Conservation (phyloP, 768 basidiomycete species). For the Phaffia australis region DNA sequence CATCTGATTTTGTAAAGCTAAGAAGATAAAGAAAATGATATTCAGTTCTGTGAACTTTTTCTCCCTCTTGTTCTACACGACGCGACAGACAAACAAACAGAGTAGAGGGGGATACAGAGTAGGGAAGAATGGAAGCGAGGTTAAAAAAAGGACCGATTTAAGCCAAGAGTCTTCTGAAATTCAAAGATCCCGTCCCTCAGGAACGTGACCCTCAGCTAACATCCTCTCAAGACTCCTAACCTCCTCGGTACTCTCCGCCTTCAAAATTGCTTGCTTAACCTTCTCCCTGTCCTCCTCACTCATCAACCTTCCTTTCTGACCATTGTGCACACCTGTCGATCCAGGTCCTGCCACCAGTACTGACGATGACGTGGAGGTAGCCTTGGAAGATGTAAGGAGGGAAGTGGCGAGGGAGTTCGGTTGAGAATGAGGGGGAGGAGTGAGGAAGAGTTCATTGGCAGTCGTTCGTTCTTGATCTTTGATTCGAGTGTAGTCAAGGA, state of each 20-base stretch:
- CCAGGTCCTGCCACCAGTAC: background rate
- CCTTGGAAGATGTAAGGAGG: constrained; percentile 29
- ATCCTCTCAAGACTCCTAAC: constrained; percentile 37
- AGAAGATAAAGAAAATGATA: too few relatives aligned
- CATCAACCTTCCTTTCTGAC: constrained; percentile 37
- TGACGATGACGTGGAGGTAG: constrained; percentile 27
- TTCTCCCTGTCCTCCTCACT: constrained; percentile 37
- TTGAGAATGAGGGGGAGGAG: constrained; percentile 29
- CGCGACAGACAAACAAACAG: too few relatives aligned
- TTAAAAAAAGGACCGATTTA: too few relatives aligned
- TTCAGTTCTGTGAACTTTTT: too few relatives aligned
- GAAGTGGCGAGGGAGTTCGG: constrained; percentile 36
- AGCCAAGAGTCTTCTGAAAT: too few relatives aligned
- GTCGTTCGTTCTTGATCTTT: constrained; percentile 35
- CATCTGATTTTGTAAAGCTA: too few relatives aligned
- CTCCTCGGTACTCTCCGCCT: constrained; percentile 36
- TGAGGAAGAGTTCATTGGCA: constrained; percentile 33
- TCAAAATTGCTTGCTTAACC: constrained; percentile 36
- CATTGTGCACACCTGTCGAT: constrained; percentile 25
- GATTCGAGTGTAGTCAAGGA: constrained; percentile 38
- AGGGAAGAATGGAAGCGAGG: too few relatives aligned
- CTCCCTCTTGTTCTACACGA: too few relatives aligned
- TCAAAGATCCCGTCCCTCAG: constrained; percentile 29
- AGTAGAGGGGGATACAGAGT: too few relatives aligned
- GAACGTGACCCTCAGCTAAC: constrained; percentile 38